phyloP scores from a whole-genome alignment of 2,329 filamentous ascomycete genomes.

The Aureobasidium sp. region DNA sequence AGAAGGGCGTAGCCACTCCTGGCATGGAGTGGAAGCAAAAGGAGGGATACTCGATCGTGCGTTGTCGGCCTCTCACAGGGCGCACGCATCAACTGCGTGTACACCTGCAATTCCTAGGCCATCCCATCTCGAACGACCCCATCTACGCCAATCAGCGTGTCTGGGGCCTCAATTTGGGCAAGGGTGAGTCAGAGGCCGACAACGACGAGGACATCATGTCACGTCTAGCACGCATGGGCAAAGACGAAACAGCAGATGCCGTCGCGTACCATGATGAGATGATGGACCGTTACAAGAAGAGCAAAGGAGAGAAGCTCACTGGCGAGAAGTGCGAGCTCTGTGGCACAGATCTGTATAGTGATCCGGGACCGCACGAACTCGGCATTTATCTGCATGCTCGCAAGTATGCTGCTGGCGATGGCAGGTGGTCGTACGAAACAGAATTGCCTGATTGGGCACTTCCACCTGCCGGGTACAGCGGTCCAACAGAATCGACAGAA shows the following conservation, averaged over 20 bases:
- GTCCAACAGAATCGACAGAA: conserved; percentile 58
- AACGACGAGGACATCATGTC: conserved; percentile 87
- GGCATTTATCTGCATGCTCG: conserved; percentile 90
- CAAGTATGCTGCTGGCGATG: conserved; percentile 76
- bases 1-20: conserved; percentile 20
- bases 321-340: conserved; percentile 76
- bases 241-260: conserved; percentile 83
- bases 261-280: conserved; percentile 92
- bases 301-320: conserved; percentile 88
- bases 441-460: conserved; percentile 79
- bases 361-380: conserved; percentile 83
- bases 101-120: conserved; percentile 86
- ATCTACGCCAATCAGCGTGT: conserved; percentile 95
- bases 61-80: conserved; percentile 87
- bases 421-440: conserved; percentile 82
- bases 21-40: conserved; percentile 45
- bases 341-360: conserved; percentile 82
- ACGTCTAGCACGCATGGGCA: conserved; percentile 81
- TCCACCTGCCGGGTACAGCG: conserved; percentile 64
- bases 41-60: conserved; percentile 86
- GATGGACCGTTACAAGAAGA: conserved; percentile 81
- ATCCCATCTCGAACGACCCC: conserved; percentile 94
- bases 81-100: conserved; percentile 93
- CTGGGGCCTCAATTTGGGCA: conserved; percentile 74
- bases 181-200: conserved; percentile 57